Evolutionary conservation across 31 red algal species (phyloP).

Genomic region (Porphyra umbilicalis): DNA sequence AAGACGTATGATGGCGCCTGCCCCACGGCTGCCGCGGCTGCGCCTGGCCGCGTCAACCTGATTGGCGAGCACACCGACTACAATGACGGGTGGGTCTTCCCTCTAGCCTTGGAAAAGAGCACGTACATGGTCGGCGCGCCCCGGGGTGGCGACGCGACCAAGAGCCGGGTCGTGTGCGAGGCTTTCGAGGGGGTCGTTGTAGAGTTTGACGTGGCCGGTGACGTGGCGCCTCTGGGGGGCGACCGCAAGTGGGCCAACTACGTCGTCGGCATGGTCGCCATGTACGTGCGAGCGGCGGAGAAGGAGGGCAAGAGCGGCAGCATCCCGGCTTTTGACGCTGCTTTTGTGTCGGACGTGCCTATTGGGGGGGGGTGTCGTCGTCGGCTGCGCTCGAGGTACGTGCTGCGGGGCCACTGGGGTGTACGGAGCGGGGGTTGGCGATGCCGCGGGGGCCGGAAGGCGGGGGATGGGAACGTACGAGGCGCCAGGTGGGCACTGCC

Average conservation of each 20-base stretch:
- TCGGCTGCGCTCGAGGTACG: constrained; percentile 67
- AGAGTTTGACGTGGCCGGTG: constrained; percentile 39
- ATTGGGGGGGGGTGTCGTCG: constrained; percentile 71
- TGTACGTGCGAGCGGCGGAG: constrained; percentile 18
- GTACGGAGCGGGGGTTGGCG: not conserved
- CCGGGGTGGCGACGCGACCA: not conserved
- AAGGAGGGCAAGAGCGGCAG: constrained; percentile 15
- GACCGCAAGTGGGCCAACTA: constrained; percentile 79
- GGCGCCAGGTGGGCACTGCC: too few relatives aligned
- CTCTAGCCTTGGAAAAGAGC: constrained; percentile 73
- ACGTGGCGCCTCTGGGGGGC: not conserved
- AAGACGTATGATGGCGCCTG: constrained; percentile 11
- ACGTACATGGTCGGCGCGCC: constrained; percentile 47
- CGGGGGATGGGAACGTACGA: too few relatives aligned
- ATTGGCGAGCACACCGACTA: constrained; percentile 99
- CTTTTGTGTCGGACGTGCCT: constrained; percentile 81
- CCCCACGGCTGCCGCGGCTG: constrained; percentile 17
- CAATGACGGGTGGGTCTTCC: constrained; percentile 97
- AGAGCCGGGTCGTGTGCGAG: constrained; percentile 50
- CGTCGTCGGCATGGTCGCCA: constrained; percentile 71
- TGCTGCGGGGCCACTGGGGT: not conserved
- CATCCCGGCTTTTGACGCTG: constrained; percentile 67
- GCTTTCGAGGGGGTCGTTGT: constrained; percentile 28
- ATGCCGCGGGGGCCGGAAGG: too few relatives aligned
- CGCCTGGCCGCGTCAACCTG: constrained; percentile 92